These are phyloP conservation scores for Sphaerobolus stellatus DNA, from an alignment of 1,284 basidiomycete species.

Conservation along the genomic window DNA sequence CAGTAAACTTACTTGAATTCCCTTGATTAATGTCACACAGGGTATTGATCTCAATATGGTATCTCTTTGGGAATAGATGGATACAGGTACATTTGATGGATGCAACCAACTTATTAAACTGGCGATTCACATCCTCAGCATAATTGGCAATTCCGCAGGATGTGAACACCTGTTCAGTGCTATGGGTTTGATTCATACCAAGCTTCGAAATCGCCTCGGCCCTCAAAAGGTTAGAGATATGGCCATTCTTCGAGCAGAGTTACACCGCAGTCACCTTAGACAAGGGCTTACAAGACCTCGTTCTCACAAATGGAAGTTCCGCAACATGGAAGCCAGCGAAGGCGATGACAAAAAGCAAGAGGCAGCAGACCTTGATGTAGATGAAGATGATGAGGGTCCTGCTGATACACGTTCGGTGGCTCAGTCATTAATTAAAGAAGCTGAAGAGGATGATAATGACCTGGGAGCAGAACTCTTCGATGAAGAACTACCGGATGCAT, in stretches of 20 bases:
- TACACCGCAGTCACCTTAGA: slow-evolving; percentile 5
- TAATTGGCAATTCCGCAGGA: slow-evolving; percentile 24
- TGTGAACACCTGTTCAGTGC: slow-evolving; percentile 23
- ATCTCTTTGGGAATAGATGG: slow-evolving; percentile 15
- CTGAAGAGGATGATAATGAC: not conserved
- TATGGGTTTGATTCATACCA: slow-evolving; percentile 23
- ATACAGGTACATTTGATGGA: slow-evolving; percentile 8
- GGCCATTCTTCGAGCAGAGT: slow-evolving; percentile 16
- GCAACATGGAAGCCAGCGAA: not conserved
- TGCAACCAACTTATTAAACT: slow-evolving; percentile 19
- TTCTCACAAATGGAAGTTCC: slow-evolving; percentile 11
- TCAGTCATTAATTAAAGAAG: not conserved
- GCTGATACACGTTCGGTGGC: not conserved
- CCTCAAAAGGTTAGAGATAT: slow-evolving; percentile 18
- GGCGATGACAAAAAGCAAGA: not conserved
- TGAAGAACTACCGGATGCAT: not conserved
- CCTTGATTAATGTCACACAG: not conserved
- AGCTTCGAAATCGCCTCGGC: slow-evolving; percentile 16
- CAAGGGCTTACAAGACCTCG: slow-evolving; percentile 9
- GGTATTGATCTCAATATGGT: slow-evolving; percentile 12
- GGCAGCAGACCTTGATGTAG: not conserved
- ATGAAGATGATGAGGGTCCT: not conserved
- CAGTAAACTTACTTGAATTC: not conserved
- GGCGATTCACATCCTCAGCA: slow-evolving; percentile 20
- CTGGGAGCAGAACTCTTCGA: not conserved